Base-by-base conservation (phyloP, 257 asterid species). In the Ocimum tenuiflorum region DNA sequence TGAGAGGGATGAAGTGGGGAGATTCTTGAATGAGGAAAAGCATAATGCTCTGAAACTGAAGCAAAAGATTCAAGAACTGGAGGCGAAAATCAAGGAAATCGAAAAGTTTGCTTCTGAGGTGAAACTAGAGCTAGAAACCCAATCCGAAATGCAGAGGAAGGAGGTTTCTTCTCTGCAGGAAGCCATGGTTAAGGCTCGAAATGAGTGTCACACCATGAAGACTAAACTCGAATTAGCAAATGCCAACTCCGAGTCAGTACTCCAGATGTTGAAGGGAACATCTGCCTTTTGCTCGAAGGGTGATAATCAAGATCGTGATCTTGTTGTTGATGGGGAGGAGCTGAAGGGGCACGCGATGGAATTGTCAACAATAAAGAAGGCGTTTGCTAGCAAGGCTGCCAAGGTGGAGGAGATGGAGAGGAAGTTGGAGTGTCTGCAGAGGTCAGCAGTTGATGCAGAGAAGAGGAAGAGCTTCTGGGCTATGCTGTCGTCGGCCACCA, bases 401-500 rank as follows among this genome's bases (percentile, higher is more conserved):
- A 62, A 70, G 60, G 78, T 81, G 22, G 96, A 80, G 71, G 77
- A 78, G 55, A 75, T 91, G 96, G 70, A 73, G 76, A 80, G 54
- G 60, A 80, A 91, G 60, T 35, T 88, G 9, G 85, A 82, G 75
- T 4, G 22, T 29, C 76, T 88, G 50, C 72, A 77, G 78, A 71
- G 31, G 20, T 79, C 82, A 1, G 85, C 79, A 1, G 84, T 58
- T 23, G 83, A 79, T 39, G 94, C 84, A 49, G 82, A 77, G 45
- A 86, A 83, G 84, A 86, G 83, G 77, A 91, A 80, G 80, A 83
- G 81, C 78, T 80, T 91, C 43, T 88, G 88, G 95, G 74, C 95
- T 4, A 6, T 72, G 10, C 13, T 83, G 63, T 83, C 96, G 27
- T 91, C 96, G 1, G 92, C 91, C 12, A 86, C 96, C 4, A 76